Evolutionary conservation across 2,329 filamentous ascomycete species (phyloP).

Genomic region (Nothopassalora personata): DNA sequence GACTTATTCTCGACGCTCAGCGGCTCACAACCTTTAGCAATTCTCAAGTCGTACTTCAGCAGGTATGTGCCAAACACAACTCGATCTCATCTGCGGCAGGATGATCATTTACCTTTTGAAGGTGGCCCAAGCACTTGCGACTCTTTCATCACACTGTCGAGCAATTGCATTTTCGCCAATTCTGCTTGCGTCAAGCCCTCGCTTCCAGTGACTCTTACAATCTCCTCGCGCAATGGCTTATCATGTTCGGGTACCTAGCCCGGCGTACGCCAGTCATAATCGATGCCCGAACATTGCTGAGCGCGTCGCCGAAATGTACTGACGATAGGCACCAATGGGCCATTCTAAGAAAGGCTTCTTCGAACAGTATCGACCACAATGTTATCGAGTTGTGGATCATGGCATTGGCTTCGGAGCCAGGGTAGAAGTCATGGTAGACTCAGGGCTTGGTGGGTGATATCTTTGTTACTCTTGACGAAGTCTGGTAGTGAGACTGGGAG

Average conservation of each 20-base stretch:
- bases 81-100: conserved; percentile 32
- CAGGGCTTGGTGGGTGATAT: conserved; percentile 13
- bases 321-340: conserved; percentile 8
- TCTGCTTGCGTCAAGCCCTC: conserved; percentile 23
- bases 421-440: conserved; percentile 14
- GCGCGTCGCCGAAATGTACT: conserved; percentile 11
- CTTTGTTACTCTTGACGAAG: conserved; percentile 16
- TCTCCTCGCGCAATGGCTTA: conserved; percentile 25
- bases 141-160: conserved; percentile 32
- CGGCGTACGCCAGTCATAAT: conserved; percentile 6
- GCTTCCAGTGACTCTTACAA: conserved; percentile 14
- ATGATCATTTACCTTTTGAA: background rate
- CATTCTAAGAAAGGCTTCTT: conserved; percentile 16
- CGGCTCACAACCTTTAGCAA: background rate
- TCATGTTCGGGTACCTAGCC: conserved; percentile 18
- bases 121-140: conserved; percentile 16
- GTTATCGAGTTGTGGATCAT: conserved; percentile 3
- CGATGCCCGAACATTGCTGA: conserved; percentile 8
- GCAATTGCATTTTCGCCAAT: conserved; percentile 26
- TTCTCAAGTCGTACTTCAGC: conserved; percentile 29
- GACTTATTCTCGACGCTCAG: background rate
- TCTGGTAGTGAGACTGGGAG: conserved; percentile 1
- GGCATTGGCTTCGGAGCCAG: conserved; percentile 16
- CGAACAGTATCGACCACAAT: conserved; percentile 15
- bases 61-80: conserved; percentile 24